These are phyloP conservation scores for Spizellomyces sp. DNA, from an alignment of 192 early-diverging fungal species.

Conservation along the genomic window DNA sequence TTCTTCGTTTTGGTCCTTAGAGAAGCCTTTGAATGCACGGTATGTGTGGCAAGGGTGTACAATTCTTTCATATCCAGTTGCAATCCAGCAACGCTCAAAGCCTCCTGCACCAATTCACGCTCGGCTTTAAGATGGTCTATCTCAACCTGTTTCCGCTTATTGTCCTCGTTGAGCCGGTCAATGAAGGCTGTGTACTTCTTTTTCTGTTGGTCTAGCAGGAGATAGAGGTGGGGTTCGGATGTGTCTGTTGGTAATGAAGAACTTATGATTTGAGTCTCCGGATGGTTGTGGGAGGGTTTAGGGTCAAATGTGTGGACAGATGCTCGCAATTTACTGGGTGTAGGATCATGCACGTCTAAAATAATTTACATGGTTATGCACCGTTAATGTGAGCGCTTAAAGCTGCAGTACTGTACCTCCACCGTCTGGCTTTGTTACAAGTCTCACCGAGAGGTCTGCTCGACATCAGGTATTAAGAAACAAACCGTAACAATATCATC, in stretches of 20 bases:
- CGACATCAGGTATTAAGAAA: background rate
- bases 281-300: constrained; percentile 1
- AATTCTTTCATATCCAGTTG: constrained; percentile 40
- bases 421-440: background rate
- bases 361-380: too few relatives aligned
- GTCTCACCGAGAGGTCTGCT: constrained; percentile 14
- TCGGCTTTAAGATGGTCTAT: constrained; percentile 46
- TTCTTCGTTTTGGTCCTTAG: constrained; percentile 12
- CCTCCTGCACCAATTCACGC: constrained; percentile 38
- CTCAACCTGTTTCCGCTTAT: constrained; percentile 45
- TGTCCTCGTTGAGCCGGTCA: constrained; percentile 43
- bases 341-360: too few relatives aligned
- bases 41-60: constrained; percentile 2
- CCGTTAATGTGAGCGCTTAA: too few relatives aligned
- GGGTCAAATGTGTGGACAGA: background rate
- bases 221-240: constrained; percentile 27
- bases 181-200: constrained; percentile 47
- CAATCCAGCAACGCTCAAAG: constrained; percentile 34
- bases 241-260: background rate
- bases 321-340: too few relatives aligned
- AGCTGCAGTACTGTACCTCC: too few relatives aligned
- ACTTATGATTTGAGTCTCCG: background rate
- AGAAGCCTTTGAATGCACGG: background rate
- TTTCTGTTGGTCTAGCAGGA: constrained; percentile 45
- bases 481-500: constrained; percentile 3